Evolutionary conservation across 371 early-diverging fungal species (phyloP).

Genomic region (Apophysomyces sp.): DNA sequence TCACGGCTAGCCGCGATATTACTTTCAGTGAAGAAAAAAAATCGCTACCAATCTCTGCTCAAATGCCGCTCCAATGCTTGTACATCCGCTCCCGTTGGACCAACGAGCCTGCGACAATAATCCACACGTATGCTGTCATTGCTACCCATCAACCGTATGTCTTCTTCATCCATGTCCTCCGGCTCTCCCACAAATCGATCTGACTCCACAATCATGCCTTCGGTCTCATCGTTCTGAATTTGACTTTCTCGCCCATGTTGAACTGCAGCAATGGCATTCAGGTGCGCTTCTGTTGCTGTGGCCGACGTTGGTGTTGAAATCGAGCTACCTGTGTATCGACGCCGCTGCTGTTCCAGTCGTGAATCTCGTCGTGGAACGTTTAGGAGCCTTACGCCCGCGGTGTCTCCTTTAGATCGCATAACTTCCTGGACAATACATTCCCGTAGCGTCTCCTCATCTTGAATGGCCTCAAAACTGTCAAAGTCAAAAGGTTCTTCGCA

Average conservation of each 20-base stretch:
- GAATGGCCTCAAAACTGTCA: conserved; percentile 44
- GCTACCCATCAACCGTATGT: conserved; percentile 4
- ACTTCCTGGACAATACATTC: conserved; percentile 44
- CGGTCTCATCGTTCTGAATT: background rate
- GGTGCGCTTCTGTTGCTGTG: conserved; percentile 30
- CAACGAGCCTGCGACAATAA: conserved; percentile 11
- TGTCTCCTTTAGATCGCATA: conserved; percentile 12
- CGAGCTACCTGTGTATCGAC: conserved; percentile 43
- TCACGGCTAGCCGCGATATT: too few species aligned
- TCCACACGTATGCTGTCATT: conserved; percentile 13
- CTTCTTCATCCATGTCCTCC: conserved; percentile 22
- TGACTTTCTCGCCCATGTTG: conserved; percentile 27
- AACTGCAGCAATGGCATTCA: conserved; percentile 32
- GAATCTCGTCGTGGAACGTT: background rate
- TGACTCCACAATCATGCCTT: conserved; percentile 12
- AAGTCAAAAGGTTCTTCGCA: conserved; percentile 39
- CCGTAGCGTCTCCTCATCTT: conserved; percentile 36
- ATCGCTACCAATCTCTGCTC: conserved; percentile 17
- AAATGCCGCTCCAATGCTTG: conserved; percentile 14
- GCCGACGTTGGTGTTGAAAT: conserved; percentile 41
- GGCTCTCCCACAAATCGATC: conserved; percentile 24
- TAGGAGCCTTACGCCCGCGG: background rate
- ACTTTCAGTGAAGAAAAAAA: too few species aligned
- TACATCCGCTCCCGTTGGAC: conserved; percentile 7
- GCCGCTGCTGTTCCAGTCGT: conserved; percentile 9